Conservation (phyloP, 2,329 filamentous ascomycete genomes). For the Tolypocladium inflatum region DNA sequence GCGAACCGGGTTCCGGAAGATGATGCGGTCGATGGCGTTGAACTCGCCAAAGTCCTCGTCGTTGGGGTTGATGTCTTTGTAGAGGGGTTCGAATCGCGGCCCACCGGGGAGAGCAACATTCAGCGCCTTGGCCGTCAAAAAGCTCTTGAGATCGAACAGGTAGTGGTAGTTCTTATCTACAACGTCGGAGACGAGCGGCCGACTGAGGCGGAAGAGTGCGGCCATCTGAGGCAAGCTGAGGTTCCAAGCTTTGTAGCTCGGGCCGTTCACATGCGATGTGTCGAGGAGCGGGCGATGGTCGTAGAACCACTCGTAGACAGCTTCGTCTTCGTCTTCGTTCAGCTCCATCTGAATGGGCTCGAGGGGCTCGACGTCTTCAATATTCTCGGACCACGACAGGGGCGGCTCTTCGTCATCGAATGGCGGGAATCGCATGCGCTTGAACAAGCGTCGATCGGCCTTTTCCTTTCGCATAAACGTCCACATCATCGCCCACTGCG, state of each 20-base stretch:
- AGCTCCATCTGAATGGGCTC: constrained; percentile 99
- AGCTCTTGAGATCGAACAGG: constrained; percentile 91
- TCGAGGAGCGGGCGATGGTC: constrained; percentile 86
- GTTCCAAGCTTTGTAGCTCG: constrained; percentile 96
- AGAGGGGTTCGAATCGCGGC: constrained; percentile 90
- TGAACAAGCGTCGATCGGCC: constrained; percentile 90
- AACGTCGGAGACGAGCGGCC: constrained; percentile 81
- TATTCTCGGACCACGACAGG: constrained; percentile 95
- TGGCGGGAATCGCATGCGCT: constrained; percentile 96
- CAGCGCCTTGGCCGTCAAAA: constrained; percentile 90
- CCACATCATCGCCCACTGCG: constrained; percentile 99
- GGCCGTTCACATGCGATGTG: constrained; percentile 88
- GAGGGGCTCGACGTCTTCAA: constrained; percentile 93
- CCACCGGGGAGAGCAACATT: constrained; percentile 98
- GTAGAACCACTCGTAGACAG: constrained; percentile 96
- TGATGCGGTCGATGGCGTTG: constrained; percentile 98
- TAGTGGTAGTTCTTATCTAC: constrained; percentile 97
- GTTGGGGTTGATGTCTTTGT: constrained; percentile 98
- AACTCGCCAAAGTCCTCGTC: constrained; percentile 99
- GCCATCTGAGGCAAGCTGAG: constrained; percentile 91
- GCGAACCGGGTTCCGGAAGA: constrained; percentile 88
- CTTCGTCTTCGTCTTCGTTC: constrained; percentile 83
- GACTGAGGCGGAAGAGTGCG: constrained; percentile 82
- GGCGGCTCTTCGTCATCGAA: constrained; percentile 98
- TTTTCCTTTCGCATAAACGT: constrained; percentile 97